Evolutionary conservation across 768 basidiomycete species (phyloP), one percentile per base, ranked within the genome.

Genomic region (Pleurotus tuoliensis): DNA sequence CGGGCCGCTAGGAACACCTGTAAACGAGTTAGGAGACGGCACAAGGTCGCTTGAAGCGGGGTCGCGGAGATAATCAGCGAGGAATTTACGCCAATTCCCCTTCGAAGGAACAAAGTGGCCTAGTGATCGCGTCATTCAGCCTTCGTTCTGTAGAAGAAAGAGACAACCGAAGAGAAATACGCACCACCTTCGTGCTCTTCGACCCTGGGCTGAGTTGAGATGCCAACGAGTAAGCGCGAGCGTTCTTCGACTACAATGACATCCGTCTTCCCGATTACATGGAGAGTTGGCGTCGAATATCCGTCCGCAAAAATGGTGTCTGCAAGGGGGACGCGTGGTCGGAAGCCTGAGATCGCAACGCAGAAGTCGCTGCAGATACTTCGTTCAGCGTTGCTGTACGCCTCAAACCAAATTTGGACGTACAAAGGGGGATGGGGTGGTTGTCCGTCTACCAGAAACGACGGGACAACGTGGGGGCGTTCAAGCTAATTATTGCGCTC

Each of bases 71-170:
- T 87, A 94, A 6, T 81, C 80, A 47, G 77, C 77, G 52, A 94
- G 73, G 69, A 94, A 93, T 62, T 78, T 80, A 27, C 88, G 78
- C 92, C 90, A 94, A 43, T 72, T 78, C 1, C 80, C 82, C 62
- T 87, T 90, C 8, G 84, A 86, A 1, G 92, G 92, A 3, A 94
- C 84, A 61, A 92, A 91, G 68, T 94, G 92, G 6, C 90, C 91
- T 92, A 61, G 18, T 18, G 24, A 46, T 50, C 55, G 16, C 41
- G 54, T 34, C 4, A 12, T 52, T 25, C 41, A 27, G 5, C 13
- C 43, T 25, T 44, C 7, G 47, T 51, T 24, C 27, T 13, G 30
- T 48, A 11, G 18, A 45, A 18, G 15, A 5, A 25, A 16, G 15
- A 27, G 46, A 47, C 38, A 49, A 16, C 30, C 13, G 45, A 6